Evolutionary conservation across 345 rosid genomes (phyloP).

Genomic region (Eucalyptus rudis): DNA sequence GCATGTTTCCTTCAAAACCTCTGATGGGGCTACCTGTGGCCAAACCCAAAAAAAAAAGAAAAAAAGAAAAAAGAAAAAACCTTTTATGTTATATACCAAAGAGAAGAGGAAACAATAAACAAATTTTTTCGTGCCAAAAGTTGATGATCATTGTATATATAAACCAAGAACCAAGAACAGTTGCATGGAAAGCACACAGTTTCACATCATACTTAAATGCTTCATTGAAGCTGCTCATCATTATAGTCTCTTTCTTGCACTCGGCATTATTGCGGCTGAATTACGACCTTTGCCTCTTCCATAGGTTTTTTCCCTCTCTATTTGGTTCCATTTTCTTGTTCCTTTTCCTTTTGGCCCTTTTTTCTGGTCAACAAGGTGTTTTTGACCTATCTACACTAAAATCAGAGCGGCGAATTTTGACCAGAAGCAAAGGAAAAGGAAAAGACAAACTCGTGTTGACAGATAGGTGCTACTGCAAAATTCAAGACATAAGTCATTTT

Average conservation of each 20-base stretch:
- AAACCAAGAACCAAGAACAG: not conserved
- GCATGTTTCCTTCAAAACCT: conserved; percentile 1
- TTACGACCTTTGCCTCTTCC: not conserved
- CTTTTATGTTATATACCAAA: not conserved
- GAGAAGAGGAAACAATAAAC: not conserved
- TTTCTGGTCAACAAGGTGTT: not conserved
- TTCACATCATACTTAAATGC: not conserved
- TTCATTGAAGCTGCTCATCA: not conserved
- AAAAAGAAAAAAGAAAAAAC: not conserved
- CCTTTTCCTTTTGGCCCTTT: not conserved
- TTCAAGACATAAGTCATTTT: not conserved
- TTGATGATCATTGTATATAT: not conserved
- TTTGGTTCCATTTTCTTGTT: not conserved
- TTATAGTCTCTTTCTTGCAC: not conserved
- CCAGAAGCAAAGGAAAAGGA: not conserved
- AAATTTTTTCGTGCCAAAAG: not conserved
- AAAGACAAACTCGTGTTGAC: not conserved
- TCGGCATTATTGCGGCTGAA: not conserved
- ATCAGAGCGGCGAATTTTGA: not conserved
- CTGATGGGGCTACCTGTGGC: not conserved
- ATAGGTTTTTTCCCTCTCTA: not conserved
- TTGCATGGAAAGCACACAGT: not conserved
- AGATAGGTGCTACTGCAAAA: not conserved
- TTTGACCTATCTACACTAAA: not conserved
- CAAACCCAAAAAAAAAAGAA: not conserved